Evolutionary conservation across 345 rosid genomes (phyloP), one percentile per base, ranked within the genome.

Genomic region (Luvunga scandens): DNA sequence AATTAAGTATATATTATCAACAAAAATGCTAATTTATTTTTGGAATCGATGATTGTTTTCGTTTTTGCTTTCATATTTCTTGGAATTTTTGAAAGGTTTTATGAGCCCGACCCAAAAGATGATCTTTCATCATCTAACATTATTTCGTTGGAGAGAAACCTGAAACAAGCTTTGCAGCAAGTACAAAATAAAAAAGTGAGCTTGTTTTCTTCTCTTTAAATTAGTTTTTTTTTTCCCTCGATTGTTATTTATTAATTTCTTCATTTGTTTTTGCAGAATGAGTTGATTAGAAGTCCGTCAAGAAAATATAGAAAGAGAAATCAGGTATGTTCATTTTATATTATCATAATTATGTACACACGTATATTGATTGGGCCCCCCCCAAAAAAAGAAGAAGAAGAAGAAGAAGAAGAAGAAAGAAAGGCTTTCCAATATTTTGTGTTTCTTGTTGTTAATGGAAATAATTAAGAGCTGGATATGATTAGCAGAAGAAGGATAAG

Each of bases 61-160:
- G 30, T 71, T 71, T 36, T 22, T 36, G 2, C 7, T 22, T 10
- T 5, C 4, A 14, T 19, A 27, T 24, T 65, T 65, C 7, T 22
- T 30, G 13, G 16, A 61, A 27, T 7, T 13, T 21, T 48, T 75
- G 66, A 22, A 31, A 76, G 83, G 66, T 36, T 38, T 63, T 81
- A 50, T 76, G 76, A 53, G 76, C 73, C 66, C 50, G 36, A 66
- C 6, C 64, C 65, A 3, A 48, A 38, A 60, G 66, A 53, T 14
- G 66, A 70, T 22, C 72, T 71, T 38, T 31, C 67, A 71, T 50
- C 59, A 28, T 50, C 77, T 71, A 34, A 71, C 45, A 34, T 81
- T 33, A 18, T 56, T 31, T 38, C 62, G 73, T 55, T 69, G 28
- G 80, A 81, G 73, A 72, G 25, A 33, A 76, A 76, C 45, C 53